phyloP scores from a whole-genome alignment of 2,329 filamentous ascomycete species.

The Phyllachora maydis region DNA sequence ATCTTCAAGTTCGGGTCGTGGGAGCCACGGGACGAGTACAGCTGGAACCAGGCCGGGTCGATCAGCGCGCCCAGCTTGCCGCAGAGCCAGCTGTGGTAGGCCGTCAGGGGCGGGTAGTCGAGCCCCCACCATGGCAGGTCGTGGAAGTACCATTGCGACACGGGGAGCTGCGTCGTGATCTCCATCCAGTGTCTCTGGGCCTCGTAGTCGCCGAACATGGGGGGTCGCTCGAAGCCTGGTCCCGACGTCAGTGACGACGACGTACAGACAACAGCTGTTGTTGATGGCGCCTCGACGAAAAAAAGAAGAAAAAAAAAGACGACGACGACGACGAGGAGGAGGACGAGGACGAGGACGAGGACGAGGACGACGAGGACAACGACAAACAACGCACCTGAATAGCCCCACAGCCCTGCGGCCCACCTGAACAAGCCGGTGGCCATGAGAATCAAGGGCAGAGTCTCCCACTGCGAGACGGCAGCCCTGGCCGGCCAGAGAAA shows the following conservation, averaged over 20 bases:
- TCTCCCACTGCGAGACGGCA: constrained; percentile 76
- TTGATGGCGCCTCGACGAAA: too few species aligned
- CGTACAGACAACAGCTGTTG: too few species aligned
- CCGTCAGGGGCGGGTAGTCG: constrained; percentile 92
- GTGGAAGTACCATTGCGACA: constrained; percentile 96
- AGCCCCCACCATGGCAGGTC: constrained; percentile 95
- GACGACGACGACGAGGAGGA: too few species aligned
- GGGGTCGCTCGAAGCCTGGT: constrained; percentile 61
- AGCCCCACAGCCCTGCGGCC: constrained; percentile 83
- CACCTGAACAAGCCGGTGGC: constrained; percentile 79
- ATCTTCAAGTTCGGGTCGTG: constrained; percentile 69
- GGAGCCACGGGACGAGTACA: constrained; percentile 62
- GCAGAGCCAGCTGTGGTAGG: constrained; percentile 93
- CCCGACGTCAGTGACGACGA: constrained; percentile 3
- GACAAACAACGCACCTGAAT: constrained; percentile 61
- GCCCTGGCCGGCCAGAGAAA: constrained; percentile 84
- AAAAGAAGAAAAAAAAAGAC: too few species aligned
- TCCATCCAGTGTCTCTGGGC: constrained; percentile 99
- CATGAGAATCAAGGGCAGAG: constrained; percentile 77
- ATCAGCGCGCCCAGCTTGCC: constrained; percentile 68
- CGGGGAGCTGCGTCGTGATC: constrained; percentile 68
- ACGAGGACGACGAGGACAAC: too few species aligned
- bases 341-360: too few species aligned
- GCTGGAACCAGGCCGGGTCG: constrained; percentile 69
- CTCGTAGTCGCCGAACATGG: constrained; percentile 94